Base-by-base conservation (phyloP, 345 rosid genomes). In the Aquilaria malaccensis region DNA sequence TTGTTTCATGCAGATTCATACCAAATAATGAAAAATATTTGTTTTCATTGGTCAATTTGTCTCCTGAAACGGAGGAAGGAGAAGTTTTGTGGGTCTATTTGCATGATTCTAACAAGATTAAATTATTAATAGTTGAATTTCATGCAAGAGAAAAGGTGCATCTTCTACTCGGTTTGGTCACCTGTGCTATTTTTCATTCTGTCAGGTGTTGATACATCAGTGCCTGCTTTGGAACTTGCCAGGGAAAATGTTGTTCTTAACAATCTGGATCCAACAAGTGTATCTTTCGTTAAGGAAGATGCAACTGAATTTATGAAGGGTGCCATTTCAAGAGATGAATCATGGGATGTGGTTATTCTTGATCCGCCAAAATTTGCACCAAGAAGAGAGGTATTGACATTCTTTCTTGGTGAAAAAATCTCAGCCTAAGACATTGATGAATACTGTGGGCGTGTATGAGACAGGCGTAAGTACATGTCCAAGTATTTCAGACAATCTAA, bases 281-380 rank as follows among this genome's bases (percentile, higher is more conserved):
- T 80, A 61, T 74, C 79, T 22, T 93, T 93, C 69, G 59, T 81
- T 61, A 85, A 74, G 76, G 85, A 85, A 74, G 97, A 89, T 63
- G 89, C 82, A 45, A 79, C 85, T 56, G 82, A 67, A 43, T 93
- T 82, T 72, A 87, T 93, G 97, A 93, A 80, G 83, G 72, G 57
- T 49, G 94, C 97, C 52, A 62, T 85, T 67, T 77, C 81, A 7
- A 85, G 91, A 75, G 82, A 74, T n/a, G 90, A 87, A 68, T 74
- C 79, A 6, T 89, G 98, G 94, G 97, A 87, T 80, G 45, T 93
- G 10, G 86, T 93, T 61, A 77, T 89, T 70, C 73, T 93, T 62
- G 97, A 93, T 77, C 98, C 97, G 69, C 97, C 97, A 30, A 89
- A 93, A 76, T 64, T 93, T 46, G 96, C 94, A 30, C 98, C 94